Evolutionary conservation across 306 rosid genomes (phyloP).

Genomic region (Corylus americana): DNA sequence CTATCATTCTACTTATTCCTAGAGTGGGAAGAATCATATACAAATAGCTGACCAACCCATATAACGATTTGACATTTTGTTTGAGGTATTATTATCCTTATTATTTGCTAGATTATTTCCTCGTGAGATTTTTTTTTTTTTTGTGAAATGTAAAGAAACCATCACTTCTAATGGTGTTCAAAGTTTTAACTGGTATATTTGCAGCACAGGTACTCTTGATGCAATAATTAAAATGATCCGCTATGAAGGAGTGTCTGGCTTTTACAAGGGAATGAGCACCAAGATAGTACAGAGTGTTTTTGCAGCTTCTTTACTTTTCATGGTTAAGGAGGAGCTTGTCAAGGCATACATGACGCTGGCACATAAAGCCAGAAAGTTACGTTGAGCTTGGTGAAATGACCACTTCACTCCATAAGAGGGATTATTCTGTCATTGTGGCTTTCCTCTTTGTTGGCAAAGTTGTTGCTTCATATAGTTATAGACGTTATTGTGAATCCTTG

Average conservation of each 20-base stretch:
- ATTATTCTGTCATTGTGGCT: background rate
- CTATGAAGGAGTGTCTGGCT: constrained; percentile 69
- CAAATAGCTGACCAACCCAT: background rate
- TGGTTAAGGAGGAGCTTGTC: constrained; percentile 81
- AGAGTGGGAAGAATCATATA: no score
- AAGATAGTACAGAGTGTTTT: constrained; percentile 86
- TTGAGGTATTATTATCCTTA: background rate
- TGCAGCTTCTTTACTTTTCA: constrained; percentile 82
- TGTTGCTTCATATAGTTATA: background rate
- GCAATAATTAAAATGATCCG: constrained; percentile 74
- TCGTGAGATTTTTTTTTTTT: no score
- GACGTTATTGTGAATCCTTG: background rate
- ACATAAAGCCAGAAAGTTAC: constrained; percentile 27
- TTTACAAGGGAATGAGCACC: constrained; percentile 87
- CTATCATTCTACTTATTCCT: no score
- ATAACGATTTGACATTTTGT: background rate
- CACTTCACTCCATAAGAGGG: constrained; percentile 3
- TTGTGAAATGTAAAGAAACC: background rate
- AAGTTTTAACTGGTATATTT: background rate
- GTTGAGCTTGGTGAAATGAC: constrained; percentile 16
- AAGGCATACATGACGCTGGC: constrained; percentile 52
- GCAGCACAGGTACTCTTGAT: constrained; percentile 62
- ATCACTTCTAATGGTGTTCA: constrained; percentile 5
- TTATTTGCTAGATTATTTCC: background rate
- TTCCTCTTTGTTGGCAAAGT: background rate